Base-by-base conservation (phyloP, 202 grass and related monocot genomes). In the Setaria viridis region DNA sequence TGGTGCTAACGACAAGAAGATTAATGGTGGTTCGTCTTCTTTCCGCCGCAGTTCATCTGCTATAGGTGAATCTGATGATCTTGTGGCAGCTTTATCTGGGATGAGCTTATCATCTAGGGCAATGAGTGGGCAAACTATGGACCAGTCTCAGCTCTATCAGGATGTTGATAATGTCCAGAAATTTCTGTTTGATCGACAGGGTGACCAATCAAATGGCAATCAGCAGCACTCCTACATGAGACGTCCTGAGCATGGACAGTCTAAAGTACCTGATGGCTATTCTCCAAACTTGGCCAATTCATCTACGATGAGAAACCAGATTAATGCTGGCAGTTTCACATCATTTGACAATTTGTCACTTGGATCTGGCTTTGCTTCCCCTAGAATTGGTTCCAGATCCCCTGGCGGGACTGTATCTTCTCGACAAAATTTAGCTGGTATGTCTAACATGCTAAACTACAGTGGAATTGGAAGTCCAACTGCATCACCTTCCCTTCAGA, bases 81-180 rank as follows among this genome's bases (percentile, higher is more conserved):
- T 99, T 13, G 57, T 89, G 43, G 80, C 92, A 39, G 75, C 90
- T 80, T 85, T 99, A 85, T 99, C 94, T 85, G 82, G 90, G 30
- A 88, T 99, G 84, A 99, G 76, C 67, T 79, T 95, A 34, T 85
- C 85, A 7, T 78, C 86, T 14, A 83, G 72, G 70, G 68, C 86
- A 47, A 50, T 67, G 49, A 88, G 81, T 87, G 88, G 91, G 68
- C 80, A 92, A 50, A 55, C 74, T 66, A 80, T 75, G 74, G 80
- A 85, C 17, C 88, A 90, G 33, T 92, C 88, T 68, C 89, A 90
- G 71, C 77, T 92, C 45, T 89, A 88, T 47, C 88, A 91, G 84
- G 88, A 88, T 85, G 81, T 90, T 62, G 90, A 90, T 69, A 88
- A 89, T 89, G 83, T 47, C 34, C 87, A 80, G 20, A 91, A 87